Percentiles rank a stretch among this genome's conserved stretches.
Conservation (phyloP, 2,329 filamentous ascomycete genomes). For the Beauveria sp. region DNA sequence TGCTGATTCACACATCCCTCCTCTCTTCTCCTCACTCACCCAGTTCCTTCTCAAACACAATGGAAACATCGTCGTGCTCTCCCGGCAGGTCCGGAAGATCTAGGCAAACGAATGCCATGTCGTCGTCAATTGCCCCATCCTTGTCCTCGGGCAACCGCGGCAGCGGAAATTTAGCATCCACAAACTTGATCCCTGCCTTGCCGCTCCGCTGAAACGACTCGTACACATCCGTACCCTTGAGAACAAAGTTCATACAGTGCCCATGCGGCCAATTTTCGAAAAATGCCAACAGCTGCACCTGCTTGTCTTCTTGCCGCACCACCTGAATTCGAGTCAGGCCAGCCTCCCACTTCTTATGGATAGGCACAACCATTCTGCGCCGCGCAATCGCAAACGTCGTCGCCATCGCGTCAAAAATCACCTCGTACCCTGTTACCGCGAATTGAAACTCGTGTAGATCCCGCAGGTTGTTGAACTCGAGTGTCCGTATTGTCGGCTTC, state of each 20-base stretch:
- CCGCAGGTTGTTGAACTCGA: slow-evolving; percentile 56
- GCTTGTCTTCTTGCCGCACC: slow-evolving; percentile 61
- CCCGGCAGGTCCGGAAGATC: slow-evolving; percentile 84
- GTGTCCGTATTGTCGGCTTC: slow-evolving; percentile 60
- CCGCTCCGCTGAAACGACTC: slow-evolving; percentile 58
- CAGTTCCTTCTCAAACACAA: slow-evolving; percentile 72
- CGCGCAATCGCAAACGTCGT: slow-evolving; percentile 73
- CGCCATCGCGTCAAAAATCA: slow-evolving; percentile 67
- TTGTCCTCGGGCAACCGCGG: slow-evolving; percentile 53
- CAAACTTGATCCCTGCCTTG: slow-evolving; percentile 68
- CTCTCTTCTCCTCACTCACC: slow-evolving; percentile 43
- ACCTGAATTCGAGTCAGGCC: slow-evolving; percentile 73
- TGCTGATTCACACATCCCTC: background rate
- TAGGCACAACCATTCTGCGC: slow-evolving; percentile 80
- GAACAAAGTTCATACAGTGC: slow-evolving; percentile 78
- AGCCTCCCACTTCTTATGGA: slow-evolving; percentile 92
- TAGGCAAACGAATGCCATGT: slow-evolving; percentile 71
- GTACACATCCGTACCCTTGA: slow-evolving; percentile 78
- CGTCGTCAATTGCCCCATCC: slow-evolving; percentile 46
- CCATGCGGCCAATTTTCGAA: slow-evolving; percentile 84
- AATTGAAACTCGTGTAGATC: slow-evolving; percentile 74
- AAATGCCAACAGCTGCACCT: slow-evolving; percentile 73
- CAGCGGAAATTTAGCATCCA: slow-evolving; percentile 85
- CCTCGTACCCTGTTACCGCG: slow-evolving; percentile 71
- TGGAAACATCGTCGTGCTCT: slow-evolving; percentile 85